Percentiles rank a stretch among this genome's conserved stretches.
Conservation (phyloP, 495 filamentous ascomycete species). For the Aspergillus sclerotioniger region DNA sequence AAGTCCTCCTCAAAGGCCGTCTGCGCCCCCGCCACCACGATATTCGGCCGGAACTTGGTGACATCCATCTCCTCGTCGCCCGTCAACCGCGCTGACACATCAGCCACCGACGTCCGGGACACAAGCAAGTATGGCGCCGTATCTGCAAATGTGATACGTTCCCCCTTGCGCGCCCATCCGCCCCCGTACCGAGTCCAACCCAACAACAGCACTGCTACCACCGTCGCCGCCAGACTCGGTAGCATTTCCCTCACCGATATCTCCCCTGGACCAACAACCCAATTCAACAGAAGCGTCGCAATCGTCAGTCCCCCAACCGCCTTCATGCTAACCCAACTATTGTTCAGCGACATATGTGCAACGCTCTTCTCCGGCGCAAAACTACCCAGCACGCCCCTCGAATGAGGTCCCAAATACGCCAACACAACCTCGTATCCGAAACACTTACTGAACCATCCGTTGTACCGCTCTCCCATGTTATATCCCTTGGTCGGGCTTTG, state of each 20-base stretch:
- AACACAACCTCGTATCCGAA: conserved; percentile 68
- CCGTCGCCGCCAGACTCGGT: background rate
- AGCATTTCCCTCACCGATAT: background rate
- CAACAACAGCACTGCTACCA: conserved; percentile 2
- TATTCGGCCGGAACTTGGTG: conserved; percentile 82
- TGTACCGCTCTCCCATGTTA: conserved; percentile 64
- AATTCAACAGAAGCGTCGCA: conserved; percentile 12
- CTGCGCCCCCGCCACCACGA: conserved; percentile 64
- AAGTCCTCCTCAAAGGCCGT: conserved; percentile 79
- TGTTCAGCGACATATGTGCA: conserved; percentile 13
- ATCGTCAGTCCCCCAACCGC: conserved; percentile 1
- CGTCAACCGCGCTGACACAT: conserved; percentile 61
- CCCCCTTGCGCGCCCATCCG: conserved; percentile 18
- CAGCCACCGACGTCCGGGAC: conserved; percentile 64
- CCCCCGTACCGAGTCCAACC: background rate
- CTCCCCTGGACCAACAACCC: background rate
- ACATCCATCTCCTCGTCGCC: conserved; percentile 60
- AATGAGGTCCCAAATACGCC: conserved; percentile 65
- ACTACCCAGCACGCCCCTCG: conserved; percentile 63
- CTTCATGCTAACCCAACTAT: background rate
- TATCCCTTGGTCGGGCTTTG: conserved; percentile 61
- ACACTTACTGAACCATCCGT: conserved; percentile 69
- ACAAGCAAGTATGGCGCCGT: conserved; percentile 73
- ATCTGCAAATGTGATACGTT: conserved; percentile 74
- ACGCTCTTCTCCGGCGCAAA: conserved; percentile 34